A percentile compares a stretch with the other conserved stretches of the same genome.
Evolutionary conservation across 2,329 filamentous ascomycete genomes (phyloP).

Genomic region (Hansfordia pulvinata): DNA sequence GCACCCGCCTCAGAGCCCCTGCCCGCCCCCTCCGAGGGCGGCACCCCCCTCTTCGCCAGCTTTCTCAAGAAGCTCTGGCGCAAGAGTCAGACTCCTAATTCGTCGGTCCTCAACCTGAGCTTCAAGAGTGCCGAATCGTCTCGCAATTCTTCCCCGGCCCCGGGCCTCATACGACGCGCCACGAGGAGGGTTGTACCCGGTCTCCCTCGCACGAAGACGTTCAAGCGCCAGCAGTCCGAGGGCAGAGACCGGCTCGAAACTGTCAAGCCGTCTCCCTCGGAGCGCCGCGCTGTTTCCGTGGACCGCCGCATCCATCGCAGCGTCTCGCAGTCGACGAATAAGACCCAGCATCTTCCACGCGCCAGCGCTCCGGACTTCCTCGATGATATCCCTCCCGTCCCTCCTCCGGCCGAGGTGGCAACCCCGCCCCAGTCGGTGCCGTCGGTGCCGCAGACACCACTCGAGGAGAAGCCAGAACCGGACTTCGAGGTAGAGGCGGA

Average conservation of each 20-base stretch:
- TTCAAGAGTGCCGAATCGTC: conserved; percentile 11
- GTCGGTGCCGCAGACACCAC: conserved; percentile 17
- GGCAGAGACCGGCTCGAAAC: conserved; percentile 59
- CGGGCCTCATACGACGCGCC: conserved; percentile 25
- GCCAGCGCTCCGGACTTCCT: conserved; percentile 34
- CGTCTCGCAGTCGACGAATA: conserved; percentile 17
- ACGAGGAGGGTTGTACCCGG: conserved; percentile 59
- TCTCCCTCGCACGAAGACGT: conserved; percentile 63
- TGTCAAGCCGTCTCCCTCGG: conserved; percentile 45
- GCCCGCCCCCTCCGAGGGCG: conserved; percentile 60
- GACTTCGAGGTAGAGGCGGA: conserved; percentile 8
- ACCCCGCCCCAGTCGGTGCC: not conserved
- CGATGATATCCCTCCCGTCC: conserved; percentile 14
- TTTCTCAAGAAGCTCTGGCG: conserved; percentile 12
- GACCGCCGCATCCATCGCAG: conserved; percentile 32
- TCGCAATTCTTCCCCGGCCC: conserved; percentile 9
- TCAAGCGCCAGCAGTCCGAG: conserved; percentile 75
- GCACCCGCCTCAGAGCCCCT: conserved; percentile 50
- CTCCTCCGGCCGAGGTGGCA: conserved; percentile 8
- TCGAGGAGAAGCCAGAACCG: conserved; percentile 18
- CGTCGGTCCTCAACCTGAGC: conserved; percentile 7
- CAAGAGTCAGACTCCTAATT: conserved; percentile 9
- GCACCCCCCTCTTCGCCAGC: too few relatives aligned
- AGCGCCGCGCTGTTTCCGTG: conserved; percentile 59
- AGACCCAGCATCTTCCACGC: conserved; percentile 24